These are phyloP conservation scores for Pleodorina starrii DNA, from an alignment of 139 green algal genomes.

Conservation along the genomic window DNA sequence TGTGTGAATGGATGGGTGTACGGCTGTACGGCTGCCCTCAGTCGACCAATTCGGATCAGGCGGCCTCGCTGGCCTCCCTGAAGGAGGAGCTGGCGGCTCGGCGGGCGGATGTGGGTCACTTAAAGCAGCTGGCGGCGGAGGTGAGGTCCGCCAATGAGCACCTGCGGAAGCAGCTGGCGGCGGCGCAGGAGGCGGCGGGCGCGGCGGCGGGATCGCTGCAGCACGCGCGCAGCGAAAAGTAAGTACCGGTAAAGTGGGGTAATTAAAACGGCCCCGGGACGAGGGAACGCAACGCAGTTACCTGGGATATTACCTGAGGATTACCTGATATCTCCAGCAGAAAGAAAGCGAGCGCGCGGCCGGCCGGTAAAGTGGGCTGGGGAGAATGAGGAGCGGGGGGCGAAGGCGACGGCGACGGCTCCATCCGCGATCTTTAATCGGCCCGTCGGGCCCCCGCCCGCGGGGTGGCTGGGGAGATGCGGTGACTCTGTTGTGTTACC, in stretches of 20 bases:
- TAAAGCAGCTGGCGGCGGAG: conserved; percentile 33
- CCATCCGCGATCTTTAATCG: too few relatives aligned
- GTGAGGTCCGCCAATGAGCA: not conserved
- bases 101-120: conserved; percentile 51
- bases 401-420: too few relatives aligned
- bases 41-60: not conserved
- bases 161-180: conserved; percentile 34
- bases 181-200: conserved; percentile 19
- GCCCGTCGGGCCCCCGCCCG: too few relatives aligned
- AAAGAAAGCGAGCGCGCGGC: too few relatives aligned
- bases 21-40: not conserved
- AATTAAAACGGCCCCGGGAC: too few relatives aligned
- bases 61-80: not conserved
- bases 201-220: not conserved
- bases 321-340: too few relatives aligned
- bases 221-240: conserved; percentile 33
- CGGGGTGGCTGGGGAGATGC: too few relatives aligned
- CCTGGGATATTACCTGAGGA: too few relatives aligned
- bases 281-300: too few relatives aligned
- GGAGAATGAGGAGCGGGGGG: too few relatives aligned
- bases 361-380: too few relatives aligned
- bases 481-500: too few relatives aligned
- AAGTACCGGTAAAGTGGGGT: not conserved
- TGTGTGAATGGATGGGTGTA: not conserved
- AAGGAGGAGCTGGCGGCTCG: conserved; percentile 59